Evolutionary conservation across 441 rosid species (phyloP), one percentile per base, ranked within the genome.

Genomic region (Euphorbia schlechtendalii): DNA sequence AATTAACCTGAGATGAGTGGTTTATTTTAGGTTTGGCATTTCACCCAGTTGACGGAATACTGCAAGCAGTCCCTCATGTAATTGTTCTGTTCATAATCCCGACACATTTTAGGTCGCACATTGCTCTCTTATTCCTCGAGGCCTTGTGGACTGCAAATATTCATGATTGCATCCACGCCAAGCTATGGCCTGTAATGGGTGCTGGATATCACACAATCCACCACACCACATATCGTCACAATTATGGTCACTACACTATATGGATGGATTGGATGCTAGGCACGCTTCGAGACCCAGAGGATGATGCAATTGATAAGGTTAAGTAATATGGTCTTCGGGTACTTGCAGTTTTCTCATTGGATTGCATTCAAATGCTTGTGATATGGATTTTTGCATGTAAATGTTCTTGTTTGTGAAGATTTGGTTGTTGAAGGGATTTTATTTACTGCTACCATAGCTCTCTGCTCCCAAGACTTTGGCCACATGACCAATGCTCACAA

Each of bases 261-360:
- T 86, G 96, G 94, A 90, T 92, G 98, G 98, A 92, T 70, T 90
- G 97, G 96, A 82, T 92, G 96, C 84, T 80, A 17, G 97, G 94
- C 34, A 86, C 97, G 32, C 94, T 92, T 55, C 79, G 73, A 0
- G 90, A 88, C 30, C 98, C 98, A 43, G 86, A 81, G 10, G 34
- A 32, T 32, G 88, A 82, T 67, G 79, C 69, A 18, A 66, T 55
- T 43, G 77, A 75, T 73, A 92, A 89, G 77, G 67, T 45, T 60
- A 76, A 66, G 66, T 91, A 74, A 82, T 51, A 30, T 48, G 20
- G 15, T 28, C 13, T 43, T 3, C 56, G 8, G 62, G 58, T 40
- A 32, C 34, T 32, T 6, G 3, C 6, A 32, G 3, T n/a, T n/a
- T n/a, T n/a, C n/a, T n/a, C n/a, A n/a, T n/a, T n/a, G 32, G 36